Conservation (phyloP, 192 early-diverging fungal species). For the Coemansia sp. region DNA sequence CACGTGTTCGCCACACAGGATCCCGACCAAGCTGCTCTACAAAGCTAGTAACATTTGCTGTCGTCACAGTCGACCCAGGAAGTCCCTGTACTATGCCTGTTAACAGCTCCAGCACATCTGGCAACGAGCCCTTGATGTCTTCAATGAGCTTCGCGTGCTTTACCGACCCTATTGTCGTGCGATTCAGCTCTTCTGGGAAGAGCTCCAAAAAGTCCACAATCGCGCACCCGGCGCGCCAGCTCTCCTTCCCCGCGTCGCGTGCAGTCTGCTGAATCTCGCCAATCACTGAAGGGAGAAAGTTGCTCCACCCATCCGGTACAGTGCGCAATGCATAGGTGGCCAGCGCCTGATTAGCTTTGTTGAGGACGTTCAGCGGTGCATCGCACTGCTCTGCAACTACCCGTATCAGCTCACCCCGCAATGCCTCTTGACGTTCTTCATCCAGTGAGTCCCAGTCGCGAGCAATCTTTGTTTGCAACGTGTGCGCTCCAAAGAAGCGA, state of each 20-base stretch:
- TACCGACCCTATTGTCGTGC: constrained; percentile 18
- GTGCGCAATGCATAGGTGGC: constrained; percentile 35
- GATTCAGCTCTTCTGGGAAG: constrained; percentile 44
- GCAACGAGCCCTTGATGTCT: constrained; percentile 24
- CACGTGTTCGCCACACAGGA: constrained; percentile 29
- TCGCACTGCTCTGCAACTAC: constrained; percentile 33
- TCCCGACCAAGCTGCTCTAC: constrained; percentile 13
- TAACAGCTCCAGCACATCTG: constrained; percentile 28
- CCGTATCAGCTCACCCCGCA: constrained; percentile 34
- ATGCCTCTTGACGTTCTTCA: constrained; percentile 29
- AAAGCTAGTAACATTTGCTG: constrained; percentile 7
- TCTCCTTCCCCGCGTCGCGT: constrained; percentile 12
- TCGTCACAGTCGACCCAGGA: constrained; percentile 4
- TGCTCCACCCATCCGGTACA: constrained; percentile 23
- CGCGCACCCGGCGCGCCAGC: constrained; percentile 16
- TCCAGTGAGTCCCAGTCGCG: constrained; percentile 48
- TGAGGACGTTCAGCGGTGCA: constrained; percentile 34
- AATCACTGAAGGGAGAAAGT: constrained; percentile 22
- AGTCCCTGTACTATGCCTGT: constrained; percentile 23
- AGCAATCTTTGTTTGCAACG: constrained; percentile 37
- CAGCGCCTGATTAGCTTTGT: constrained; percentile 39
- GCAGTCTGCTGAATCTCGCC: constrained; percentile 20
- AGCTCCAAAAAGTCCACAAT: constrained; percentile 38
- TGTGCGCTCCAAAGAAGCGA: constrained; percentile 50
- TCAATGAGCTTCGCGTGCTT: constrained; percentile 23